Conservation (phyloP, 1,284 basidiomycete genomes). For the Cryptococcus hybrid region DNA sequence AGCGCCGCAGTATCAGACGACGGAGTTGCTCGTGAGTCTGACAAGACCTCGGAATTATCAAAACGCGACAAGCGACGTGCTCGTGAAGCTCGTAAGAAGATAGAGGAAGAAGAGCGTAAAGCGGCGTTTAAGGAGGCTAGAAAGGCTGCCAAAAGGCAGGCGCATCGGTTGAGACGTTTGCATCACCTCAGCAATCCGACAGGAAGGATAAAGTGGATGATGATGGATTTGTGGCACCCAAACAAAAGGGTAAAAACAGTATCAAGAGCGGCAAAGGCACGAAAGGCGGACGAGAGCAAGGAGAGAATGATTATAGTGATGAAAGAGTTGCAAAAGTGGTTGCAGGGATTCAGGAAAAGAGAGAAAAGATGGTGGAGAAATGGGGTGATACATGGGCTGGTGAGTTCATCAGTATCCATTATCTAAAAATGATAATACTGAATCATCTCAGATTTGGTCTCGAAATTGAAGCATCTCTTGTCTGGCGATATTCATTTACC, state of each 20-base stretch:
- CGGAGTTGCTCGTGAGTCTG: slow-evolving; percentile 16
- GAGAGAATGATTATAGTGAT: slow-evolving; percentile 15
- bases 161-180: background rate
- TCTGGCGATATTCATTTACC: background rate
- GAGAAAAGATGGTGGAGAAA: slow-evolving; percentile 37
- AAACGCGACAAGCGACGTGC: slow-evolving; percentile 80
- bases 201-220: slow-evolving; percentile 11
- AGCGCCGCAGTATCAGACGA: background rate
- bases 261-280: slow-evolving; percentile 15
- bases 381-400: slow-evolving; percentile 36
- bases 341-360: slow-evolving; percentile 24
- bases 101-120: slow-evolving; percentile 46
- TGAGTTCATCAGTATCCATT: slow-evolving; percentile 8
- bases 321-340: slow-evolving; percentile 20
- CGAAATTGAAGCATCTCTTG: slow-evolving; percentile 5
- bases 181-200: background rate
- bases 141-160: slow-evolving; percentile 28
- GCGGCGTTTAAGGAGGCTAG: slow-evolving; percentile 27
- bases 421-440: background rate
- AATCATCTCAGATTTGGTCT: slow-evolving; percentile 3
- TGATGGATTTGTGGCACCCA: slow-evolving; percentile 12
- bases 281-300: background rate
- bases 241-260: slow-evolving; percentile 14
- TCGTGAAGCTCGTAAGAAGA: slow-evolving; percentile 72
- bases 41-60: slow-evolving; percentile 50